Conservation (phyloP, 169 alveolate species). For the Neospora caninum region DNA sequence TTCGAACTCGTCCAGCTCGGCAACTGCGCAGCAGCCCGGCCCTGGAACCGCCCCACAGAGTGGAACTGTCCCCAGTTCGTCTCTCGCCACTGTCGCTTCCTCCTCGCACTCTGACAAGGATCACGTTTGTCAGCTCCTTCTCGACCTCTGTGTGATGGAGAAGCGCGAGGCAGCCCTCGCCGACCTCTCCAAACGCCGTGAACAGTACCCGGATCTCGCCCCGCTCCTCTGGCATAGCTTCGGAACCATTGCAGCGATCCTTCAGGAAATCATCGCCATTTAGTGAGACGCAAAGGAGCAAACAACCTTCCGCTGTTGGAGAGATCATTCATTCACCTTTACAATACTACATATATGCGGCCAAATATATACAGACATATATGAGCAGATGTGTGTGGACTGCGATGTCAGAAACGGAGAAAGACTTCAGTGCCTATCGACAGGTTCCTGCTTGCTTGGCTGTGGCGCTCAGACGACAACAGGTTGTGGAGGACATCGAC, state of each 20-base stretch:
- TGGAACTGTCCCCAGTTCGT: not conserved
- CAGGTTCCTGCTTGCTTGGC: too few species aligned
- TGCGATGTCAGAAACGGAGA: too few species aligned
- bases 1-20: not conserved
- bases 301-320: not conserved
- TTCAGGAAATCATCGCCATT: constrained; percentile 58
- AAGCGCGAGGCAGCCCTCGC: constrained; percentile 96
- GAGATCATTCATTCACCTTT: too few species aligned
- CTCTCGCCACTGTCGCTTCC: not conserved
- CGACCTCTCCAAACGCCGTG: constrained; percentile 93
- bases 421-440: too few species aligned
- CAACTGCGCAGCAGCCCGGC: not conserved
- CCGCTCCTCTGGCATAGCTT: constrained; percentile 98
- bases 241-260: constrained; percentile 94
- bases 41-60: not conserved
- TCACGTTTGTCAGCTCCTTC: constrained; percentile 86
- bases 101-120: not conserved
- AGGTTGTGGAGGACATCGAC: too few species aligned
- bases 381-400: too few species aligned
- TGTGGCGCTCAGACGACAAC: too few species aligned
- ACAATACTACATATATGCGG: not conserved
- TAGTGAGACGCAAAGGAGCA: too few species aligned
- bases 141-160: constrained; percentile 91
- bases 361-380: too few species aligned
- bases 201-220: constrained; percentile 94